phyloP scores from a whole-genome alignment of 352 stramenopile genomes.

The Globisporangium alternatum region DNA sequence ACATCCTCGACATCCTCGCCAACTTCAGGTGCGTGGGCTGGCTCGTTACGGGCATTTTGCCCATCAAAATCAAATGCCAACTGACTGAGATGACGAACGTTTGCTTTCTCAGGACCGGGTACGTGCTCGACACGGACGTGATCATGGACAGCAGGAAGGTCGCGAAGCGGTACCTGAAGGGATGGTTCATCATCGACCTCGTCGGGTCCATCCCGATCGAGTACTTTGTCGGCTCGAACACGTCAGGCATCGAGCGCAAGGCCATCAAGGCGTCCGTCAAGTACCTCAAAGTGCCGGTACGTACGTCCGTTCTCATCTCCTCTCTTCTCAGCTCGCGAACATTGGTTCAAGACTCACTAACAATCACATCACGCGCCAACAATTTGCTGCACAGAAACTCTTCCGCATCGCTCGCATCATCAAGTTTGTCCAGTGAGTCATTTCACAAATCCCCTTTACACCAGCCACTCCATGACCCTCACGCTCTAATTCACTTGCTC shows the following conservation, averaged over 20 bases:
- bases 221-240: slow-evolving; percentile 29
- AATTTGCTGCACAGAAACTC: slow-evolving; percentile 44
- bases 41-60: no score
- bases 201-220: slow-evolving; percentile 57
- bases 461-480: no score
- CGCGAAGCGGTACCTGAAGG: slow-evolving; percentile 44
- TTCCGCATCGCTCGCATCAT: slow-evolving; percentile 56
- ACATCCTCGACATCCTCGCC: slow-evolving; percentile 45
- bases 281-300: slow-evolving; percentile 59
- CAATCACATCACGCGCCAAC: not conserved
- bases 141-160: slow-evolving; percentile 53
- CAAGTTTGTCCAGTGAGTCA: slow-evolving; percentile 57
- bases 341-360: not conserved
- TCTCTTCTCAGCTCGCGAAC: not conserved
- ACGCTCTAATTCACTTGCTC: not conserved
- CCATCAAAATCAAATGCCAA: no score
- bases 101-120: slow-evolving; percentile 41
- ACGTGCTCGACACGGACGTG: slow-evolving; percentile 46
- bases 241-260: slow-evolving; percentile 45
- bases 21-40: slow-evolving; percentile 44
- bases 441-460: not conserved
- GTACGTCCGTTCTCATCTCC: not conserved
- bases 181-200: slow-evolving; percentile 53
- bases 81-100: no score
- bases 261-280: slow-evolving; percentile 63